These are phyloP conservation scores for Saccharomyces pastorianus DNA, from an alignment of 1,139 yeast genomes.

Conservation along the genomic window DNA sequence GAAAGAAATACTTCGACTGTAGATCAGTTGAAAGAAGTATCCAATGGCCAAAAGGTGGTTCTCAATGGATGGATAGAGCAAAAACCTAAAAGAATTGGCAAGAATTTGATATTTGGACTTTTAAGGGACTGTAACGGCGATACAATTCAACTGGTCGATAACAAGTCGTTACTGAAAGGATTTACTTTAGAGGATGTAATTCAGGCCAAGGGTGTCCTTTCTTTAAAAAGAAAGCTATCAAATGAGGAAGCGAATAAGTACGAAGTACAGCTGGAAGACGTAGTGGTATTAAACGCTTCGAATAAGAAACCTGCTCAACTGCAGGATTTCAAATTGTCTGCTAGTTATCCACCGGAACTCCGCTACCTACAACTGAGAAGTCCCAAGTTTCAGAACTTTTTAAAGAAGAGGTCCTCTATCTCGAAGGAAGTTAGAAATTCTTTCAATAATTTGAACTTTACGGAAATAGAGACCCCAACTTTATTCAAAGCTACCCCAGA, in stretches of 20 bases:
- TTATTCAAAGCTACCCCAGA: slow-evolving; percentile 94
- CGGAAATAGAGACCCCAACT: slow-evolving; percentile 87
- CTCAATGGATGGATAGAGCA: slow-evolving; percentile 77
- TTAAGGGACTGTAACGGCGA: slow-evolving; percentile 69
- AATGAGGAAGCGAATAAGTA: slow-evolving; percentile 30
- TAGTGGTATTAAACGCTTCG: slow-evolving; percentile 59
- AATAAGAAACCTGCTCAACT: slow-evolving; percentile 64
- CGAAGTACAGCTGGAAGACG: slow-evolving; percentile 49
- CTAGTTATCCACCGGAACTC: slow-evolving; percentile 63
- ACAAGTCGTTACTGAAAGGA: slow-evolving; percentile 39
- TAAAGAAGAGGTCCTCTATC: slow-evolving; percentile 55
- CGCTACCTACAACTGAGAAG: slow-evolving; percentile 74
- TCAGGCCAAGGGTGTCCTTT: slow-evolving; percentile 49
- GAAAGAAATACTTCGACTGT: slow-evolving; percentile 1
- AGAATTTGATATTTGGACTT: slow-evolving; percentile 54
- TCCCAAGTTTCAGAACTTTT: slow-evolving; percentile 48
- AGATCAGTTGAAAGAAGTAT: neutral
- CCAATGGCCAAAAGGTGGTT: slow-evolving; percentile 24
- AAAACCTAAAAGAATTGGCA: slow-evolving; percentile 57
- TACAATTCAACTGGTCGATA: slow-evolving; percentile 52
- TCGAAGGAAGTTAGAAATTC: slow-evolving; percentile 47
- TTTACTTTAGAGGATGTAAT: slow-evolving; percentile 70
- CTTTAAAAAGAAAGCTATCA: slow-evolving; percentile 22
- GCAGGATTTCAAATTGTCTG: slow-evolving; percentile 42
- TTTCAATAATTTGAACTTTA: slow-evolving; percentile 46